phyloP scores from a whole-genome alignment of 2,329 filamentous ascomycete species.

The Nigrograna mackinnonii region DNA sequence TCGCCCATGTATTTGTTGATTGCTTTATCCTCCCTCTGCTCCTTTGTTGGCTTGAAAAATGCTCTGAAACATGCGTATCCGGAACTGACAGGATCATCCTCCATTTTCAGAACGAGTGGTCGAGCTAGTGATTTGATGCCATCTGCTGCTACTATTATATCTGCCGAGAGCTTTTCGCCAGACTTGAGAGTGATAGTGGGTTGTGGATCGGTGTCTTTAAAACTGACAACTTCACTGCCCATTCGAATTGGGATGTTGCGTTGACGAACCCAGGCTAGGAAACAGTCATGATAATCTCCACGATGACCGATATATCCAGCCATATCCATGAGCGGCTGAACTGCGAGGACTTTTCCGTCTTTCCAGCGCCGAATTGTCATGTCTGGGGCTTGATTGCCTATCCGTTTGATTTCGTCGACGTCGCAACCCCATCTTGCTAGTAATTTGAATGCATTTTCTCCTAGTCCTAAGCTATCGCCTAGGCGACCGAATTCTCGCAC shows the following conservation, averaged over 20 bases:
- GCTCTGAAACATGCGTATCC: conserved; percentile 57
- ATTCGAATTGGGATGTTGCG: conserved; percentile 17
- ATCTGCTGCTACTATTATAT: conserved; percentile 55
- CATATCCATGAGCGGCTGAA: conserved; percentile 56
- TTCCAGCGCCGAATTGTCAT: conserved; percentile 55
- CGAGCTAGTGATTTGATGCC: conserved; percentile 53
- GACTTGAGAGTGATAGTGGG: conserved; percentile 14
- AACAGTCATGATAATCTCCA: conserved; percentile 22
- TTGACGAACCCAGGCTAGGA: conserved; percentile 19
- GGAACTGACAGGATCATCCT: conserved; percentile 51
- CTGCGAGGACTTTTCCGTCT: conserved; percentile 51
- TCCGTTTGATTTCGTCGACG: conserved; percentile 42
- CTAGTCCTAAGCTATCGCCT: conserved; percentile 51
- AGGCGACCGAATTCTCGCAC: conserved; percentile 48
- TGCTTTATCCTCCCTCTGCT: conserved; percentile 14
- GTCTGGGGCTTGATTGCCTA: conserved; percentile 52
- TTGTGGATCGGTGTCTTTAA: conserved; percentile 15
- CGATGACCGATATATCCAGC: conserved; percentile 33
- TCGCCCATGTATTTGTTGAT: conserved; percentile 18
- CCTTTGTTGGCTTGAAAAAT: conserved; percentile 28
- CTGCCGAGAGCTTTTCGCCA: conserved; percentile 38
- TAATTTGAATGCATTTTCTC: conserved; percentile 50
- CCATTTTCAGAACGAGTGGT: conserved; percentile 52
- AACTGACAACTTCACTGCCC: conserved; percentile 20
- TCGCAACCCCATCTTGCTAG: conserved; percentile 50